phyloP scores from a whole-genome alignment of 257 asterid genomes.

The Solanum chmielewskii region DNA sequence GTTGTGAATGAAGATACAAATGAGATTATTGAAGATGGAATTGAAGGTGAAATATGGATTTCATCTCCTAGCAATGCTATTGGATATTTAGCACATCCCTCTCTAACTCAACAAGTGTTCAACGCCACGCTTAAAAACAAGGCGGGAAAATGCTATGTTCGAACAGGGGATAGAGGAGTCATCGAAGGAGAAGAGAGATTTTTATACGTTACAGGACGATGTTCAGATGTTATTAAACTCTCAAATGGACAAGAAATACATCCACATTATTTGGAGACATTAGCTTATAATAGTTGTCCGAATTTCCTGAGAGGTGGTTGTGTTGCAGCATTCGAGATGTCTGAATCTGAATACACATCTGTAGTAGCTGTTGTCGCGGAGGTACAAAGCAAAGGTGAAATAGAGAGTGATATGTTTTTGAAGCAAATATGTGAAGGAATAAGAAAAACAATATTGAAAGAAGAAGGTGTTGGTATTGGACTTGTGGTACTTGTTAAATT shows the following conservation, averaged over 20 bases:
- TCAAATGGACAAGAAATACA: constrained; percentile 25
- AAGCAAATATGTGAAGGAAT: constrained; percentile 40
- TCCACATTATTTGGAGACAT: constrained; percentile 70
- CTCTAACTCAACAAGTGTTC: constrained; percentile 41
- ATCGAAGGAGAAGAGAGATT: constrained; percentile 44
- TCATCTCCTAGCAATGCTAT: constrained; percentile 68
- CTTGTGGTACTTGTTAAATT: constrained; percentile 43
- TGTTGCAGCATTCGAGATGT: constrained; percentile 30
- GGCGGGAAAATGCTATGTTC: constrained; percentile 18
- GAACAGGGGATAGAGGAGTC: constrained; percentile 69
- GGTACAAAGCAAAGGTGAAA: constrained; percentile 19
- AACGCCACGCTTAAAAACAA: constrained; percentile 20
- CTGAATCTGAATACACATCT: not conserved
- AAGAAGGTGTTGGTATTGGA: constrained; percentile 27
- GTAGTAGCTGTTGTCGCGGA: constrained; percentile 43
- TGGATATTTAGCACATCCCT: constrained; percentile 66
- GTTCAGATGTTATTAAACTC: constrained; percentile 35
- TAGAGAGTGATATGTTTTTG: not conserved
- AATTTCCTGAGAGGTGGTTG: constrained; percentile 50
- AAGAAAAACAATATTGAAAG: constrained; percentile 14
- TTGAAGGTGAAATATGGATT: constrained; percentile 85
- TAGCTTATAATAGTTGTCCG: constrained; percentile 30
- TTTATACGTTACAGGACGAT: constrained; percentile 52
- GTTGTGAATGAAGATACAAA: constrained; percentile 52
- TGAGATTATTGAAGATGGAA: constrained; percentile 45